phyloP scores from a whole-genome alignment of 140 eudicot species.

The Oenanthe javanica region DNA sequence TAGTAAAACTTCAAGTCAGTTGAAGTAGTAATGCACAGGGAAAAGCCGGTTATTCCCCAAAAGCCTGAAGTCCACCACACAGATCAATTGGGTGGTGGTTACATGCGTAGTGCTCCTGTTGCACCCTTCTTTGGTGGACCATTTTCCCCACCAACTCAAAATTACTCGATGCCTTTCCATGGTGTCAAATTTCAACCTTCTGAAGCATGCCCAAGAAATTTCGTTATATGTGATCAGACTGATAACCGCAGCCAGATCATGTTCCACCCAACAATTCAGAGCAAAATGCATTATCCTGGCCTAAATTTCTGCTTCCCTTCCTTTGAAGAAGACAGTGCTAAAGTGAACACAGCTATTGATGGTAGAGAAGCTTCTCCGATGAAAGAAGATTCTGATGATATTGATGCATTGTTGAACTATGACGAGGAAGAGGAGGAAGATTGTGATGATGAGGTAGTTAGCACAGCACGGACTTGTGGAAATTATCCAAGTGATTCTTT shows the following conservation, averaged over 20 bases:
- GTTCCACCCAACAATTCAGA: conserved; percentile 42
- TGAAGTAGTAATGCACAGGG: conserved; percentile 41
- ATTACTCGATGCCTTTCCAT: conserved; percentile 22
- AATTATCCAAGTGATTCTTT: conserved; percentile 33
- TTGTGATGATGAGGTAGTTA: conserved; percentile 55
- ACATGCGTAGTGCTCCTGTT: conserved; percentile 20
- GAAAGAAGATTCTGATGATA: conserved; percentile 71
- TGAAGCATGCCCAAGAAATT: conserved; percentile 54
- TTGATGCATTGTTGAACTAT: conserved; percentile 54
- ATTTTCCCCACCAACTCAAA: conserved; percentile 14
- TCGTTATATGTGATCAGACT: conserved; percentile 59
- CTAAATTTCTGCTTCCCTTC: conserved; percentile 15
- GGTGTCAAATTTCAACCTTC: conserved; percentile 52
- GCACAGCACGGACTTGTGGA: conserved; percentile 53
- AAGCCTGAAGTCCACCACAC: conserved; percentile 24
- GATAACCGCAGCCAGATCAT: conserved; percentile 51
- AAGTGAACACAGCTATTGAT: conserved; percentile 14
- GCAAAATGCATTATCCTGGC: conserved; percentile 23
- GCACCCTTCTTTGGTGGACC: conserved; percentile 32
- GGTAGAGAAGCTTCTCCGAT: conserved; percentile 16
- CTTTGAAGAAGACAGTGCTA: conserved; percentile 10
- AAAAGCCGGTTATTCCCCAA: conserved; percentile 22
- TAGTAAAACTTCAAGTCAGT: conserved; percentile 14
- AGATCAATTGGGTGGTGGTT: conserved; percentile 34
- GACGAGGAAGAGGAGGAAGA: conserved; percentile 47